Evolutionary conservation across 2,329 filamentous ascomycete genomes (phyloP).

Genomic region (Colletotrichum phormii): DNA sequence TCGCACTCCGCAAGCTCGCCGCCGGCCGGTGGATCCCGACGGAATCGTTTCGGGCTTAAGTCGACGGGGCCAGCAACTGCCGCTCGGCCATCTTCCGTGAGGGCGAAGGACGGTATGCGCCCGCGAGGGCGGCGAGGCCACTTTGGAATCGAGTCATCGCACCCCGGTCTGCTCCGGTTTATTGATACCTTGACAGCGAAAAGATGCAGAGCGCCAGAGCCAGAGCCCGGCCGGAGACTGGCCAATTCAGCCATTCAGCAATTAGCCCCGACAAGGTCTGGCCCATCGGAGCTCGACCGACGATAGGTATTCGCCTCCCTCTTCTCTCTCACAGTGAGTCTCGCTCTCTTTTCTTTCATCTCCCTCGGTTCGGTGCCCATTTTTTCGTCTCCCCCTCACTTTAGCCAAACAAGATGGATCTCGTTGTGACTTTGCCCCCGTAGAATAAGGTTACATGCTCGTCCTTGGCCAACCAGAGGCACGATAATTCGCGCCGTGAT

Average conservation of each 20-base stretch:
- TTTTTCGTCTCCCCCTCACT: conserved; percentile 9
- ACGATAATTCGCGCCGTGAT: conserved; percentile 6
- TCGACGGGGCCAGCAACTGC: conserved; percentile 25
- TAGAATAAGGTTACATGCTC: conserved; percentile 26
- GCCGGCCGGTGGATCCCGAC: conserved; percentile 13
- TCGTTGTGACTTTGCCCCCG: background rate
- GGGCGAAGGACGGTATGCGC: conserved; percentile 1
- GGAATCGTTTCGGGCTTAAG: conserved; percentile 10
- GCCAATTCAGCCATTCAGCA: background rate
- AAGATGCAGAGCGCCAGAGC: background rate
- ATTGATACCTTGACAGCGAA: background rate
- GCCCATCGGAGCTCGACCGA: conserved; percentile 30
- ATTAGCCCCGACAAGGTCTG: background rate
- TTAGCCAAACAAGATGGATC: conserved; percentile 18
- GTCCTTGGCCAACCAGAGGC: conserved; percentile 21
- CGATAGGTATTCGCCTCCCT: background rate
- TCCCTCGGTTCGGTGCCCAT: background rate
- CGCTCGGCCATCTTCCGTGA: conserved; percentile 35
- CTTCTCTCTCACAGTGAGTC: background rate
- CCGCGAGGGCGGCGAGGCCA: conserved; percentile 4
- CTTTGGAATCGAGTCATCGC: conserved; percentile 28
- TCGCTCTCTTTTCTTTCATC: background rate
- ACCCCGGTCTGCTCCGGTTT: background rate
- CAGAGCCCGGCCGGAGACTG: background rate
- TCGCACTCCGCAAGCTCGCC: conserved; percentile 9